Percentiles rank a stretch among this genome's conserved stretches.
Evolutionary conservation across 176 grass and related monocot genomes (phyloP).

Genomic region (Avena atlantica): DNA sequence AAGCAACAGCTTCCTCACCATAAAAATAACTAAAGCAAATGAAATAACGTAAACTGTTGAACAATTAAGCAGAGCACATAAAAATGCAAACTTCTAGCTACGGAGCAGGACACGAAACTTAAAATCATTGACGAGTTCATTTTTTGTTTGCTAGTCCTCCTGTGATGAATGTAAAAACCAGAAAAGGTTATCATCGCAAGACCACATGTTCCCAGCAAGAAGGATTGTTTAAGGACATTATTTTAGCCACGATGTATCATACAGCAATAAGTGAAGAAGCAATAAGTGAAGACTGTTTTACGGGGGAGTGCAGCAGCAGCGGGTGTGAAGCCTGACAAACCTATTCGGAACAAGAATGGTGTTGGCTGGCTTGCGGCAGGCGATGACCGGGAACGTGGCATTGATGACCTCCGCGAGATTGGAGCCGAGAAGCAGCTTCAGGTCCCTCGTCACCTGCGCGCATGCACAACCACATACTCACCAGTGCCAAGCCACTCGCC

Average conservation of each 20-base stretch:
- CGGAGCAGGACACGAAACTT: background rate
- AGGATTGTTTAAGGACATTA: background rate
- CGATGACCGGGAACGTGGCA: slow-evolving; percentile 58
- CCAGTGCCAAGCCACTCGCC: background rate
- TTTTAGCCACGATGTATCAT: background rate
- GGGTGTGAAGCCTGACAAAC: slow-evolving; percentile 12
- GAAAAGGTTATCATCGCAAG: background rate
- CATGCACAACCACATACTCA: background rate
- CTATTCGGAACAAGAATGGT: slow-evolving; percentile 44
- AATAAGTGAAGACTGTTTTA: background rate
- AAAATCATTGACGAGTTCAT: background rate
- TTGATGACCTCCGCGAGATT: slow-evolving; percentile 47
- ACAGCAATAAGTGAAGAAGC: background rate
- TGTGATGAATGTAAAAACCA: background rate
- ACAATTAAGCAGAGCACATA: background rate
- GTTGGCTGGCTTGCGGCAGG: slow-evolving; percentile 58
- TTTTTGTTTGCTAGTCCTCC: background rate
- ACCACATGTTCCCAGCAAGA: background rate
- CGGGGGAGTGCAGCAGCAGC: background rate
- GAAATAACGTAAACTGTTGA: background rate
- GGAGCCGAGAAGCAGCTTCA: slow-evolving; percentile 53
- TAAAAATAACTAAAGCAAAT: background rate
- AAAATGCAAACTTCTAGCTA: background rate
- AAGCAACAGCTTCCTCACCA: background rate
- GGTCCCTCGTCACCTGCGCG: slow-evolving; percentile 64